Conservation (phyloP, 345 rosid species). For the Mangifera indica region DNA sequence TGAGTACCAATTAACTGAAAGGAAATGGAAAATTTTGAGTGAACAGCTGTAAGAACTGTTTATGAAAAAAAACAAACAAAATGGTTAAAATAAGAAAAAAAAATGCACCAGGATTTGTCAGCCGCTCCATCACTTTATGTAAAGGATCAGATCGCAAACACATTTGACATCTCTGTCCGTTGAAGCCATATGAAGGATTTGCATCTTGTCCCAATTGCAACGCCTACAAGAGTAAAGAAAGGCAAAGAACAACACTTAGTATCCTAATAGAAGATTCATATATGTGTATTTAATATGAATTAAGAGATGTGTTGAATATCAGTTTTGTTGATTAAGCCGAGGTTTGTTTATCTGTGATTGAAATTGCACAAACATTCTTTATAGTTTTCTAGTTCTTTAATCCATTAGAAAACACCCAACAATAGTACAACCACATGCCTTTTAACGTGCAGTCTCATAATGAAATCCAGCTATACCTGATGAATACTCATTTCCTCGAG, state of each 20-base stretch:
- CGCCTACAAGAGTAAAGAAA: conserved; percentile 41
- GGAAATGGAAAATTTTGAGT: neutral
- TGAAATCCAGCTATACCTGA: conserved; percentile 48
- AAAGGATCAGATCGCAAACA: conserved; percentile 77
- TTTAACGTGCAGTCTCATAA: neutral
- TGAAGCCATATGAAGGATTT: conserved; percentile 44
- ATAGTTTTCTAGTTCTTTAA: neutral
- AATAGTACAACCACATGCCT: neutral
- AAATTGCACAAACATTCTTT: neutral
- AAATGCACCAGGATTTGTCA: conserved; percentile 62
- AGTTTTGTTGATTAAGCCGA: too few relatives aligned
- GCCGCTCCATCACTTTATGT: conserved; percentile 78
- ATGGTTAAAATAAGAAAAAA: neutral
- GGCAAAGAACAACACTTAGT: neutral
- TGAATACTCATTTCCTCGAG: conserved; percentile 88
- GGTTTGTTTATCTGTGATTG: too few relatives aligned
- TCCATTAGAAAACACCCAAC: neutral
- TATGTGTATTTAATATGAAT: neutral
- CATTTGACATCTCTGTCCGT: conserved; percentile 82
- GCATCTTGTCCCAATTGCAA: conserved; percentile 79
- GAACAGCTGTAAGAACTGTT: neutral
- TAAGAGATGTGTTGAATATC: neutral
- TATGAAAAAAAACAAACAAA: neutral
- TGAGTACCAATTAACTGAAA: neutral
- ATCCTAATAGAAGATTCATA: neutral